A percentile compares a stretch with the other conserved stretches of the same genome.
phyloP scores from a whole-genome alignment of 345 rosid species.

The Dovyalis caffra region DNA sequence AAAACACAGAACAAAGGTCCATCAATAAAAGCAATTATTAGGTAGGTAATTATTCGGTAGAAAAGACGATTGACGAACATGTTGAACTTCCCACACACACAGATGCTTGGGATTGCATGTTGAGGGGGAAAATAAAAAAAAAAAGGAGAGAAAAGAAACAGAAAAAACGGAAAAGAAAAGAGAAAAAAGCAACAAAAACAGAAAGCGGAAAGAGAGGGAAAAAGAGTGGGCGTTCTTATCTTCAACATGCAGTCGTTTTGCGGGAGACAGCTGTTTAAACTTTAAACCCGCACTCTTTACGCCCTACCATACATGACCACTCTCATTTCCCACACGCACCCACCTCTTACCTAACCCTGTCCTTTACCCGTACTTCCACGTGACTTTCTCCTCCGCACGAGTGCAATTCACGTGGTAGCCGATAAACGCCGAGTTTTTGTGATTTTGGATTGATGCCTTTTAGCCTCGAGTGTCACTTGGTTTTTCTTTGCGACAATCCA shows the following conservation, averaged over 20 bases:
- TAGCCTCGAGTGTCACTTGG: too few species aligned
- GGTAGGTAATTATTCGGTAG: too few species aligned
- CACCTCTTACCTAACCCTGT: slow-evolving; percentile 23
- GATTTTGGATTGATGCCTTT: background rate
- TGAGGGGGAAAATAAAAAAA: too few species aligned
- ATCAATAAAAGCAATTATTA: too few species aligned
- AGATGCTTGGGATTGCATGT: too few species aligned
- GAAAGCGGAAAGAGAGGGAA: background rate
- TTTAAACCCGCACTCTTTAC: background rate
- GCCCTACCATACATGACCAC: background rate
- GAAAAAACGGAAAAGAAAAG: background rate
- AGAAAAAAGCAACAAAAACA: background rate
- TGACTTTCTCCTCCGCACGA: slow-evolving; percentile 9
- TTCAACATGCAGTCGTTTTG: slow-evolving; percentile 9
- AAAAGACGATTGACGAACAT: too few species aligned
- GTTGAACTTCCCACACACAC: too few species aligned
- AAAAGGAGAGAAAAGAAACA: background rate
- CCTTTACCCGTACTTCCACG: slow-evolving; percentile 36
- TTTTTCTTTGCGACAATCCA: too few species aligned
- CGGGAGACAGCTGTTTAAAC: slow-evolving; percentile 36
- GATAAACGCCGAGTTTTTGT: background rate
- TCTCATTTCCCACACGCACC: slow-evolving; percentile 28
- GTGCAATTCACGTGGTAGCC: slow-evolving; percentile 25
- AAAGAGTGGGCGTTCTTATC: background rate
- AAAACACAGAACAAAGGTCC: too few species aligned